phyloP scores from a whole-genome alignment of 2,329 filamentous ascomycete genomes.

The Purpureocillium takamizusanense region DNA sequence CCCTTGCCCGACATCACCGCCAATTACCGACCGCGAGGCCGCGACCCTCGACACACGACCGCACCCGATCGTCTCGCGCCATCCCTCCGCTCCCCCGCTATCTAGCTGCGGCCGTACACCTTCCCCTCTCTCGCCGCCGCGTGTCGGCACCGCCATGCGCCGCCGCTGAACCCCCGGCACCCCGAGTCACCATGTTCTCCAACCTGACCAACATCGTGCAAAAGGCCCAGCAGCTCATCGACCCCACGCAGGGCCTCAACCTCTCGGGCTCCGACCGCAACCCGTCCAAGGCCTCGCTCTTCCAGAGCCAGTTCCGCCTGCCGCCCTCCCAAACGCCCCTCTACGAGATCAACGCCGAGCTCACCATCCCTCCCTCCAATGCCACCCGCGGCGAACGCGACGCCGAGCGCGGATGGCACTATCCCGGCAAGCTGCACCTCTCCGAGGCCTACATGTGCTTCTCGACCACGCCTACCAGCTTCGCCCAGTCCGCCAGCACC shows the following conservation, averaged over 20 bases:
- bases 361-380: constrained; percentile 73
- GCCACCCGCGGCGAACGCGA: constrained; percentile 62
- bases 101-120: constrained; percentile 3
- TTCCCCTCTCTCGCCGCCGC: constrained; percentile 5
- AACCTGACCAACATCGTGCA: constrained; percentile 74
- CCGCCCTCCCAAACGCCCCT: constrained; percentile 86
- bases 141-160: constrained; percentile 25
- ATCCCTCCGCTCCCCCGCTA: too few species aligned
- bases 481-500: constrained; percentile 69
- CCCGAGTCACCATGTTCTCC: constrained; percentile 43
- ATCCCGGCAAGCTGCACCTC: constrained; percentile 85
- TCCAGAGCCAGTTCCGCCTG: constrained; percentile 93
- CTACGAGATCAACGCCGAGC: constrained; percentile 92
- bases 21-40: too few species aligned
- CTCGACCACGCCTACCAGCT: constrained; percentile 86
- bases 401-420: constrained; percentile 70
- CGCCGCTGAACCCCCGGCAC: constrained; percentile 18
- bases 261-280: constrained; percentile 67
- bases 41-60: too few species aligned
- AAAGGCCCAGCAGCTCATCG: constrained; percentile 91
- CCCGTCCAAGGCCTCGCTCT: constrained; percentile 85
- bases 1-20: too few species aligned
- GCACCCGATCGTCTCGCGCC: neutral
- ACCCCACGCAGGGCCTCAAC: constrained; percentile 70
- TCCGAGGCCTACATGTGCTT: constrained; percentile 96